Evolutionary conservation across 768 basidiomycete species (phyloP).

Genomic region (Rossbeevera mucosa): DNA sequence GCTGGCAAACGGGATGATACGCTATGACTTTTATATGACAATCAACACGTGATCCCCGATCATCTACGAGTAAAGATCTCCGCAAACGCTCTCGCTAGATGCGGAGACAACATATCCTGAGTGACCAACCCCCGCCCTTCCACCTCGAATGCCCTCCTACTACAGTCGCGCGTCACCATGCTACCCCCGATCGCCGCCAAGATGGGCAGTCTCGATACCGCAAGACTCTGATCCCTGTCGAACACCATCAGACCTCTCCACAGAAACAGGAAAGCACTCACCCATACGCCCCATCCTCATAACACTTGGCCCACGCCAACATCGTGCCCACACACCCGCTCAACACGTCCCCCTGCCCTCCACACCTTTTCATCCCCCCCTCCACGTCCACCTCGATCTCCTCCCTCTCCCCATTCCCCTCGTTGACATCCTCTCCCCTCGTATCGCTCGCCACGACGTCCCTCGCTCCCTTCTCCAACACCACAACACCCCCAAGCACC

Average conservation of each 20-base stretch:
- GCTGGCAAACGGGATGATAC: slow-evolving; percentile 2
- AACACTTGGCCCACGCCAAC: slow-evolving; percentile 94
- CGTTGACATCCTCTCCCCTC: slow-evolving; percentile 43
- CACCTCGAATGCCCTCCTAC: slow-evolving; percentile 67
- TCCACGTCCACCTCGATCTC: slow-evolving; percentile 60
- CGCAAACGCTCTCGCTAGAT: slow-evolving; percentile 63
- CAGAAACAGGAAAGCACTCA: slow-evolving; percentile 26
- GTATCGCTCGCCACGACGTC: slow-evolving; percentile 84
- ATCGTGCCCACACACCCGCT: slow-evolving; percentile 85
- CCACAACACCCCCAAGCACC: slow-evolving; percentile 79
- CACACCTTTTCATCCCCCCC: slow-evolving; percentile 89
- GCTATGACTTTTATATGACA: not conserved
- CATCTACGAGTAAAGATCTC: slow-evolving; percentile 50
- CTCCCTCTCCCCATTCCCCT: slow-evolving; percentile 49
- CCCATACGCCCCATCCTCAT: slow-evolving; percentile 82
- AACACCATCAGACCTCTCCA: slow-evolving; percentile 3
- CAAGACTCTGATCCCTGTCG: slow-evolving; percentile 53
- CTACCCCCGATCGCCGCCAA: slow-evolving; percentile 84
- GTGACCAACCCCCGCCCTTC: slow-evolving; percentile 81
- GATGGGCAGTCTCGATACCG: slow-evolving; percentile 68
- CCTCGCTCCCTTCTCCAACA: slow-evolving; percentile 79
- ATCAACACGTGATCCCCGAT: slow-evolving; percentile 21
- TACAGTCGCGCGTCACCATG: slow-evolving; percentile 83
- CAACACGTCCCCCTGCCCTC: slow-evolving; percentile 94
- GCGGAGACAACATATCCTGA: slow-evolving; percentile 63